Evolutionary conservation across 2,329 filamentous ascomycete species (phyloP).

Genomic region (Neofusicoccum sp.): DNA sequence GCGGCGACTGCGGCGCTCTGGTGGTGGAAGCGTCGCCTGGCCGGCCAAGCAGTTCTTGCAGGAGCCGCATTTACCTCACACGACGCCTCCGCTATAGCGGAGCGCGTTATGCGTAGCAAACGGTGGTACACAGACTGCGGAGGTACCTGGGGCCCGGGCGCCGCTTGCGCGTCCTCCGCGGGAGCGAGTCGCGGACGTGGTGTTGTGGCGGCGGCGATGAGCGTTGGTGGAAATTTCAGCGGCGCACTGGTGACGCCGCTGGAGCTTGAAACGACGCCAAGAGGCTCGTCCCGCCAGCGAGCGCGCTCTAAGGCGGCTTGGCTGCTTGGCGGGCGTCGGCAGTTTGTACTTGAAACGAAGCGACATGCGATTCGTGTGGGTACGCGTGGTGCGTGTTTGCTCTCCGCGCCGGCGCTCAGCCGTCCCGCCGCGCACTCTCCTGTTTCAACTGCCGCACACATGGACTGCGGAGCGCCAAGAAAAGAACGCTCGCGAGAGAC

Average conservation of each 20-base stretch:
- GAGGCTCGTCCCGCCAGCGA: background rate
- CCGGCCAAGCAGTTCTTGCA: background rate
- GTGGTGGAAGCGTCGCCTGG: background rate
- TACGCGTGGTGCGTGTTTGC: background rate
- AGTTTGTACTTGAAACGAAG: constrained; percentile 1
- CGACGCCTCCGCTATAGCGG: background rate
- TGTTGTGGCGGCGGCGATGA: background rate
- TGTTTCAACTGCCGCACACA: constrained; percentile 8
- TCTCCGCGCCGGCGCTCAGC: constrained; percentile 2
- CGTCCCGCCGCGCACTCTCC: constrained; percentile 9
- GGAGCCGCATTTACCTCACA: background rate
- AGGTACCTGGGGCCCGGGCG: background rate
- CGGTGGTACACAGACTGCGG: constrained; percentile 1
- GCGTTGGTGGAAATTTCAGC: constrained; percentile 15
- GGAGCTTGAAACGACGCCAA: constrained; percentile 13
- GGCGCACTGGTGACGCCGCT: background rate
- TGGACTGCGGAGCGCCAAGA: constrained; percentile 10
- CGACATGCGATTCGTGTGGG: background rate
- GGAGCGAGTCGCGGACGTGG: background rate
- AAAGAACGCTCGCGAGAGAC: background rate
- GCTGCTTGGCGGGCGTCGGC: background rate
- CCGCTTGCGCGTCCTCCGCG: constrained; percentile 10
- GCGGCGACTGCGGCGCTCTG: background rate
- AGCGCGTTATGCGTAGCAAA: background rate
- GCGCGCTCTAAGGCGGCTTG: background rate